Conservation (phyloP, 495 filamentous ascomycete genomes). For the Parathielavia appendiculata region DNA sequence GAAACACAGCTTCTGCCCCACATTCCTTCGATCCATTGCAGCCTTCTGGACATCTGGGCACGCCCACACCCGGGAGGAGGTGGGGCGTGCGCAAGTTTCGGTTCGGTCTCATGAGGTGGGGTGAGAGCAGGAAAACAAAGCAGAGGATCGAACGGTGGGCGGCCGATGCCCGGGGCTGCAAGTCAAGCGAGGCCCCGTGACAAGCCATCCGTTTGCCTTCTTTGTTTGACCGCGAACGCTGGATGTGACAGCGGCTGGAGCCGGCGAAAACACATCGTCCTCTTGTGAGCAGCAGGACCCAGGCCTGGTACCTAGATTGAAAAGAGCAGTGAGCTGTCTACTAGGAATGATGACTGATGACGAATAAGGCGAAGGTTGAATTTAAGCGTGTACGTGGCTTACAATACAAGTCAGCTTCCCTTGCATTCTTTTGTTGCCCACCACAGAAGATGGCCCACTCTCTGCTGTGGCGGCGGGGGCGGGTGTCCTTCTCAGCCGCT, state of each 20-base stretch:
- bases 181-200: slow-evolving; percentile 36
- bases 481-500: background rate
- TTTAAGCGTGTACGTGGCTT: background rate
- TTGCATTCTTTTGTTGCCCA: background rate
- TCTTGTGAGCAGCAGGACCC: slow-evolving; percentile 3
- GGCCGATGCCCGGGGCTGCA: slow-evolving; percentile 27
- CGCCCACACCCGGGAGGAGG: background rate
- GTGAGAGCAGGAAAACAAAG: slow-evolving; percentile 10
- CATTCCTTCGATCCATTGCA: slow-evolving; percentile 15
- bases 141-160: background rate
- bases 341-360: slow-evolving; percentile 8
- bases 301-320: background rate
- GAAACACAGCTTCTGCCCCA: slow-evolving; percentile 9
- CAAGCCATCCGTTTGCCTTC: slow-evolving; percentile 27
- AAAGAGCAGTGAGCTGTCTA: background rate
- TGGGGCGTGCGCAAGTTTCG: background rate
- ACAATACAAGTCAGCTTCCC: background rate
- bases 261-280: slow-evolving; percentile 20
- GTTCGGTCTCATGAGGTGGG: slow-evolving; percentile 13
- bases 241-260: slow-evolving; percentile 24
- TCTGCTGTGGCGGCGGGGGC: slow-evolving; percentile 4
- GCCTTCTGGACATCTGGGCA: background rate
- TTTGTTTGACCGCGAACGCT: slow-evolving; percentile 12
- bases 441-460: background rate
- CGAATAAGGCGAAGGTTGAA: slow-evolving; percentile 6